Base-by-base conservation (phyloP, 208 protist species). In the Zelonia costaricensis region DNA sequence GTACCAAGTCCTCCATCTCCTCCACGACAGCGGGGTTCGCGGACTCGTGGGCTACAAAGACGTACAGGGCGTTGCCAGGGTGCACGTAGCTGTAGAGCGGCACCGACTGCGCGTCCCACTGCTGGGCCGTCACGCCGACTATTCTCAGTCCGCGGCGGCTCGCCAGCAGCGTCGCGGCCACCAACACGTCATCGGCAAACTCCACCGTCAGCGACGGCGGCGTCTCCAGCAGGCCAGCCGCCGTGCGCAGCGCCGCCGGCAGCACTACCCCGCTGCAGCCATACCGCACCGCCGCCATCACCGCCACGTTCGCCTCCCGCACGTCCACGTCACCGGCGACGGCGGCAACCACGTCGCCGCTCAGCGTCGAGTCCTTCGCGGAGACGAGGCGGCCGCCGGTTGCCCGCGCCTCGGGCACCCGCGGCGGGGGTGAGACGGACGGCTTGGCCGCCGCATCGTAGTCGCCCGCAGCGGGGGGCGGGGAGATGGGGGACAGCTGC, bases 241-340 rank as follows among this genome's bases (percentile, higher is more conserved):
- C 65, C 3, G 47, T 35, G 2, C 42, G 55, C 30, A 94, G 46
- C 1, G 58, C 47, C 23, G 49, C 31, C 0, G 88, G 85, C 44
- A 94, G 69, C 46, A 94, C 30, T 13, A 94, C 68, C 2, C 58
- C 60, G 16, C 60, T 67, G 59, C 82, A 89, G 44, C 80, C 80
- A 55, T 92, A 92, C 39, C 72, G 62, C 13, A 68, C 66, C 13
- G 85, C 77, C 0, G 88, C 83, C 18, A 88, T 52, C 18, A 94
- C 47, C 15, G 88, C 46, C 40, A 75, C 67, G 71, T 87, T 88
- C 6, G 74, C 82, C 56, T 91, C 85, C 10, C 59, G 47, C 30
- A 62, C 48, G 16, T 80, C 69, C 12, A 71, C 76, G 2, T 47
- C 65, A 7, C 76, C 78, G 5, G 75, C 70, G 15, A 88, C 48